Evolutionary conservation across 2,329 filamentous ascomycete species (phyloP).

Genomic region (Phialemonium atrogriseum): DNA sequence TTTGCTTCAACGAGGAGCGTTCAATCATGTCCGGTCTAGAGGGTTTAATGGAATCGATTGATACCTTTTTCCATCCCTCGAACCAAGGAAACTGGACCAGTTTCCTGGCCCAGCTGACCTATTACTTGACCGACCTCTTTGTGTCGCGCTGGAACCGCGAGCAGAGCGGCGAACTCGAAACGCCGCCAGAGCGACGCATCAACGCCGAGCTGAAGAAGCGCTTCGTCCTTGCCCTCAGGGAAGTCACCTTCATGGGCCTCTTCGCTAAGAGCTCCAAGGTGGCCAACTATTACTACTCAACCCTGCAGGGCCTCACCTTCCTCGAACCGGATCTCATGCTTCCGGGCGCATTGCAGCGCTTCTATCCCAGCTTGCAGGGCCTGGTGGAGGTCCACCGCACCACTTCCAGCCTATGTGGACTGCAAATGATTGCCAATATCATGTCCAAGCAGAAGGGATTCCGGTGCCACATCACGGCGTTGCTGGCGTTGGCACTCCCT

Average conservation of each 20-base stretch:
- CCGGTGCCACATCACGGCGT: slow-evolving; percentile 86
- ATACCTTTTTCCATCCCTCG: slow-evolving; percentile 98
- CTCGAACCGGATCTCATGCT: slow-evolving; percentile 87
- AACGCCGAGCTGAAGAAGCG: slow-evolving; percentile 74
- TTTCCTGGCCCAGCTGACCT: slow-evolving; percentile 80
- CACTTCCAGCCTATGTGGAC: slow-evolving; percentile 81
- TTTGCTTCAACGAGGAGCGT: slow-evolving; percentile 65
- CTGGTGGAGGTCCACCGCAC: slow-evolving; percentile 95
- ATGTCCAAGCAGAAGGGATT: slow-evolving; percentile 95
- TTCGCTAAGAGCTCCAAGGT: slow-evolving; percentile 92
- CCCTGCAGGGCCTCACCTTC: slow-evolving; percentile 81
- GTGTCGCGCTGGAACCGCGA: slow-evolving; percentile 97
- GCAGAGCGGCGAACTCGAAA: slow-evolving; percentile 82
- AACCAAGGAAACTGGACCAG: slow-evolving; percentile 91
- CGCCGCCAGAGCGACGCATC: slow-evolving; percentile 71
- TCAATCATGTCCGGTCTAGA: slow-evolving; percentile 82
- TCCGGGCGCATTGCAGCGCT: slow-evolving; percentile 86
- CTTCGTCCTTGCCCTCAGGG: slow-evolving; percentile 81
- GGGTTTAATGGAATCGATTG: slow-evolving; percentile 85
- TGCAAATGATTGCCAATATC: slow-evolving; percentile 85
- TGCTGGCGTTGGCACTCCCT: slow-evolving; percentile 85
- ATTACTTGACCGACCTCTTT: slow-evolving; percentile 91
- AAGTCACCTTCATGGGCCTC: slow-evolving; percentile 96
- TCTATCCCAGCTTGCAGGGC: slow-evolving; percentile 94
- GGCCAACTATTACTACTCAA: slow-evolving; percentile 84